Base-by-base conservation (phyloP, 495 filamentous ascomycete genomes). In the Parmelia sp. region DNA sequence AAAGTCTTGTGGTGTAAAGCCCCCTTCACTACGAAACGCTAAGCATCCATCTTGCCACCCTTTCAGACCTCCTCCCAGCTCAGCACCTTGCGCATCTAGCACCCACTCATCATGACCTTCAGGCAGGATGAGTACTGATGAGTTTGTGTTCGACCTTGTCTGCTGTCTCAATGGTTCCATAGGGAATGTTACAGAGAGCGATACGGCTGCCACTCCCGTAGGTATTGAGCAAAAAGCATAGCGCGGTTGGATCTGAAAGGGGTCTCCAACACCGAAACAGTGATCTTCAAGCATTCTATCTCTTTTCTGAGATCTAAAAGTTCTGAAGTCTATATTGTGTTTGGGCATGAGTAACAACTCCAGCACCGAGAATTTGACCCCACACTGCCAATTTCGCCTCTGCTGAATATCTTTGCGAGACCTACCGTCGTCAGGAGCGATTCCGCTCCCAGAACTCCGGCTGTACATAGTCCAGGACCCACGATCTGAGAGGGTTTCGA, bases 171-270 rank as follows among this genome's bases (percentile, higher is more conserved):
- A 36, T 73, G 73, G 66, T 79, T 84, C 72, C 83, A 74, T 49
- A 84, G 74, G 4, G 85, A 83, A 0, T 77, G 76, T 60, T 75
- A 71, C 0, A 87, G 73, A 73, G 88, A 86, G 6, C 83, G 77
- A 72, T 94, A 93, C 1, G 89, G 89, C 0, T 93, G 74, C 90
- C 90, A 93, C 65, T 84, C 88, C 69, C 93, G 88, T 14, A 90
- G 90, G 72, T 92, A 94, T 25, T 95, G 71, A 3, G 82, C 83
- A 36, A 82, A 74, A 23, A 95, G 75, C 89, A 95, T 91, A 36
- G 83, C 80, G n/a, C 81, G 76, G 60, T 91, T 81, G 60, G 82
- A 90, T 3, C 85, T 78, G 60, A 91, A 92, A 5, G 90, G 90
- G 0, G 90, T 92, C 68, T 94, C 90, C 15, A 93, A 77, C 17